Evolutionary conservation across 768 basidiomycete species (phyloP).

Genomic region (Suillus paluster): DNA sequence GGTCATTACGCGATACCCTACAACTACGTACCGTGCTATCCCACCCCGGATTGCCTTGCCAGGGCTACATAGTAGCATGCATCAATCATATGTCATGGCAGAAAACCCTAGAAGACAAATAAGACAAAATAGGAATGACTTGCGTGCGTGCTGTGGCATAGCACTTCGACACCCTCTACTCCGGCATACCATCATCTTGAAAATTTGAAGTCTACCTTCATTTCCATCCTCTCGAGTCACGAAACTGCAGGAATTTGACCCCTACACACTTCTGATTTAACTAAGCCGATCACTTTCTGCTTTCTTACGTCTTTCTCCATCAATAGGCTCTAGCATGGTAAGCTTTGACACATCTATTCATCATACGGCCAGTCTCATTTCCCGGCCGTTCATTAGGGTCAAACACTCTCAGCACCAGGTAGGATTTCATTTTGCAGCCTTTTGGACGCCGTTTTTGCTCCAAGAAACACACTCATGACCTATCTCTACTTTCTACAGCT

Average conservation of each 20-base stretch:
- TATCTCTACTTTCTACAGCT: slow-evolving; percentile 47
- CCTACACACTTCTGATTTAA: background rate
- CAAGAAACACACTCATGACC: slow-evolving; percentile 9
- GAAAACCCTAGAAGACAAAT: slow-evolving; percentile 28
- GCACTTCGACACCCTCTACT: too few species aligned
- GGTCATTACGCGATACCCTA: background rate
- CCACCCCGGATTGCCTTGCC: background rate
- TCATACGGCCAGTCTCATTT: slow-evolving; percentile 12
- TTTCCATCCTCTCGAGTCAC: background rate
- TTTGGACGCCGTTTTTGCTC: slow-evolving; percentile 13
- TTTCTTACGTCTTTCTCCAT: slow-evolving; percentile 31
- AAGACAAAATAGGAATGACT: slow-evolving; percentile 34
- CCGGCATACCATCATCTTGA: background rate
- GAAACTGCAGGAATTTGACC: background rate
- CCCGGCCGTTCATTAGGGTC: slow-evolving; percentile 56
- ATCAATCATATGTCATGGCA: background rate
- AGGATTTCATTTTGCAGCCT: slow-evolving; percentile 27
- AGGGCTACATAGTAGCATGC: background rate
- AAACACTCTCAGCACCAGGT: slow-evolving; percentile 86
- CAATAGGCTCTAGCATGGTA: slow-evolving; percentile 32
- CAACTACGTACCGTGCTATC: background rate
- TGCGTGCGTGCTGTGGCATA: slow-evolving; percentile 7
- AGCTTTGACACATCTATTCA: slow-evolving; percentile 13
- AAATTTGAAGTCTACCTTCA: slow-evolving; percentile 4
- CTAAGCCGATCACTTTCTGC: background rate